These are phyloP conservation scores for Scedosporium apiospermum DNA, from an alignment of 2,329 filamentous ascomycete genomes.

Conservation along the genomic window DNA sequence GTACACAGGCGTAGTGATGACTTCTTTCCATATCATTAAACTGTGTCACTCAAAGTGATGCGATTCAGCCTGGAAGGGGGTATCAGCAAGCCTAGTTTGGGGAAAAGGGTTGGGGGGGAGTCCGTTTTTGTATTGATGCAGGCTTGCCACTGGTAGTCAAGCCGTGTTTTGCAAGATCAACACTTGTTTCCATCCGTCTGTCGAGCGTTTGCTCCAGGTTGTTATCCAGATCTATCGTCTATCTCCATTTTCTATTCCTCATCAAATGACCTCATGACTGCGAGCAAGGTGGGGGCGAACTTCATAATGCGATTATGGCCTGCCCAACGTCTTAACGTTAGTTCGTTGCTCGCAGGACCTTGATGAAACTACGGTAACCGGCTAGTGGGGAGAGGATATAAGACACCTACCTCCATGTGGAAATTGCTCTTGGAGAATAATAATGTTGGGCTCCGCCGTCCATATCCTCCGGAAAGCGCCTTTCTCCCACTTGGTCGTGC, in stretches of 20 bases:
- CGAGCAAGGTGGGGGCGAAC: slow-evolving; percentile 53
- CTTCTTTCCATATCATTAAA: not conserved
- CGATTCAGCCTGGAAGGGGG: not conserved
- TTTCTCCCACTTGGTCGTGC: slow-evolving; percentile 31
- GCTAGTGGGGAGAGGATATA: not conserved
- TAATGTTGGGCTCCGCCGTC: slow-evolving; percentile 31
- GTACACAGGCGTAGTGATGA: too few species aligned
- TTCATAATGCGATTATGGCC: slow-evolving; percentile 63
- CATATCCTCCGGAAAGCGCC: slow-evolving; percentile 39
- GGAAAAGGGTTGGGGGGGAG: not conserved
- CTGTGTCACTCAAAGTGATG: not conserved
- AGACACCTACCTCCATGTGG: slow-evolving; percentile 41
- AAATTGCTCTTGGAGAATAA: slow-evolving; percentile 44
- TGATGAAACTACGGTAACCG: not conserved
- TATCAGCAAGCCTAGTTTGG: not conserved
- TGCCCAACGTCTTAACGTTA: slow-evolving; percentile 18
- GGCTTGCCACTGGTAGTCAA: not conserved
- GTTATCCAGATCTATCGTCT: not conserved
- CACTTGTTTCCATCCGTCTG: not conserved
- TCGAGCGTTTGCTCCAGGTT: not conserved
- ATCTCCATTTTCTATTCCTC: not conserved
- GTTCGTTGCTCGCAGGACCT: slow-evolving; percentile 8
- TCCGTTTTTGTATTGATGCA: not conserved
- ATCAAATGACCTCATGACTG: slow-evolving; percentile 57
- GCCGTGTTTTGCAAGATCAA: too few species aligned